Conservation (phyloP, 352 stramenopile genomes). For the Phytophthora tentaculata region DNA sequence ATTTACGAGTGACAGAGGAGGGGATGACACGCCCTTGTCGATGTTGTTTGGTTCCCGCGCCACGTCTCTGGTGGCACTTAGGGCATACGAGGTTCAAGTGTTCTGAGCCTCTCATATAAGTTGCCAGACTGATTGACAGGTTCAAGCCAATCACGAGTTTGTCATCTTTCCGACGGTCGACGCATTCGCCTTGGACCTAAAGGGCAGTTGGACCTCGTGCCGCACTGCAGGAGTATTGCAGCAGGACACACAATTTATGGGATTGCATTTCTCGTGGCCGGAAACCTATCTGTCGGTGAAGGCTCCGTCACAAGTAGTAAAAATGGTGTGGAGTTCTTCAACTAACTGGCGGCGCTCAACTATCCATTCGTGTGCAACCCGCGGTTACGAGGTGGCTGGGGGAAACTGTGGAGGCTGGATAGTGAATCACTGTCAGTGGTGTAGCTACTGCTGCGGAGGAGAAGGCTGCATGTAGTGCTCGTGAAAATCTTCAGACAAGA, state of each 20-base stretch:
- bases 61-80: slow-evolving; percentile 16
- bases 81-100: slow-evolving; percentile 7
- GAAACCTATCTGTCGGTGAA: background rate
- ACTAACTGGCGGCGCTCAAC: background rate
- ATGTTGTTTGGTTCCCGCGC: background rate
- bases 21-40: slow-evolving; percentile 12
- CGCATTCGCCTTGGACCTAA: background rate
- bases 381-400: background rate
- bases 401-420: background rate
- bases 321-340: background rate
- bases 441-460: too few species aligned
- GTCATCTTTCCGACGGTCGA: background rate
- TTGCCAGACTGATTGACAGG: background rate
- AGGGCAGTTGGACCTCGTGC: too few species aligned
- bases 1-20: background rate
- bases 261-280: background rate
- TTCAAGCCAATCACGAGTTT: background rate
- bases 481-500: too few species aligned
- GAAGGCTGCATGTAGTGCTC: too few species aligned
- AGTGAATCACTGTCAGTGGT: too few species aligned
- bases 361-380: too few species aligned
- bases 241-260: background rate
- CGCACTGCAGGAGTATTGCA: background rate
- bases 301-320: background rate
- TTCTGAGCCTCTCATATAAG: background rate